Conservation (phyloP, 495 filamentous ascomycete species). For the Podospora sp. region DNA sequence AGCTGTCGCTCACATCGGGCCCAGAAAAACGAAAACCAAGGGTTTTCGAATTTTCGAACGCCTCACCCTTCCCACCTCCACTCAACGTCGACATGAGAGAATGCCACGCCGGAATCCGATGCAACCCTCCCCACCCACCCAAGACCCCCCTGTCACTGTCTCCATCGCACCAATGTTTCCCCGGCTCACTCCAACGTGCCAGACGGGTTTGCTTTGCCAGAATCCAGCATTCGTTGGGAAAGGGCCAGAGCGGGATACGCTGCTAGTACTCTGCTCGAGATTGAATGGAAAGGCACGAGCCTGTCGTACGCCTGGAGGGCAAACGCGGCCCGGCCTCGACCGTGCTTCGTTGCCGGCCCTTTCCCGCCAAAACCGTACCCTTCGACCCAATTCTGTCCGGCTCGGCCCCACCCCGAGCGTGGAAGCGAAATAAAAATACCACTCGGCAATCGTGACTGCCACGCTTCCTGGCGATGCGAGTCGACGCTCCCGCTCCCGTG, state of each 20-base stretch:
- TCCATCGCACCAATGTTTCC: neutral
- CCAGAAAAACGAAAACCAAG: neutral
- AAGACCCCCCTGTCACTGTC: neutral
- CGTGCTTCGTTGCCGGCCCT: neutral
- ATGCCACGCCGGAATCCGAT: neutral
- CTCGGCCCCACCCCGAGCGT: neutral
- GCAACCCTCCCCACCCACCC: neutral
- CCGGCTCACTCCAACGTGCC: neutral
- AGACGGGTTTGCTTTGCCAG: neutral
- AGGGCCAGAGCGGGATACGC: neutral
- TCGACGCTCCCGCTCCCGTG: neutral
- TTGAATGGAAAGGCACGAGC: neutral
- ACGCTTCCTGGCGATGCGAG: neutral
- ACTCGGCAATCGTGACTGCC: conserved; percentile 10
- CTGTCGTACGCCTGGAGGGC: neutral
- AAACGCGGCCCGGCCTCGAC: neutral
- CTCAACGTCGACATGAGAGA: neutral
- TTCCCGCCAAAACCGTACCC: neutral
- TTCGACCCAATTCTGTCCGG: neutral
- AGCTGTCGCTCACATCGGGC: neutral
- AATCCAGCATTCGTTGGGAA: neutral
- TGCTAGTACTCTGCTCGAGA: neutral
- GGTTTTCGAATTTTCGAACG: neutral
- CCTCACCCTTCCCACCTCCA: neutral
- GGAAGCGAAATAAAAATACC: neutral